phyloP scores from a whole-genome alignment of 1,139 yeast species.

The Yamadazyma sp. region DNA sequence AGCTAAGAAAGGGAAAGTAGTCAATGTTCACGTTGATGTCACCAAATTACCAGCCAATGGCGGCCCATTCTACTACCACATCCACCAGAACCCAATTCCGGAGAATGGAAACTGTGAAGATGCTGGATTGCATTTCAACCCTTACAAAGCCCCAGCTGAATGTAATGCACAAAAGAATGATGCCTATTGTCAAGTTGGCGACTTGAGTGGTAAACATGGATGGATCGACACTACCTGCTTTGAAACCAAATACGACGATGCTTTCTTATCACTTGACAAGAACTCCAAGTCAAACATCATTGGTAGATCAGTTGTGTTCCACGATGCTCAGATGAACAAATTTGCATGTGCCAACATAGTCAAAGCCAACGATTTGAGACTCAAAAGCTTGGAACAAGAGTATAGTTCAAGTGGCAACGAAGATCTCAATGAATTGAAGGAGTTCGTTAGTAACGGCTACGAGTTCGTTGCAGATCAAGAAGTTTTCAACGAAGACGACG shows the following conservation, averaged over 20 bases:
- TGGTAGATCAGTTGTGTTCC: conserved; percentile 54
- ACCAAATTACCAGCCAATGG: conserved; percentile 55
- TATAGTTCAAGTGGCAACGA: conserved; percentile 18
- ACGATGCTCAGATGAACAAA: conserved; percentile 46
- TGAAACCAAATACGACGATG: conserved; percentile 53
- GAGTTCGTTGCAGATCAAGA: conserved; percentile 15
- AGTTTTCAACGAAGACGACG: conserved; percentile 16
- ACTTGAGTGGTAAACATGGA: conserved; percentile 66
- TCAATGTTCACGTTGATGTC: conserved; percentile 60
- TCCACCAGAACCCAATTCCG: conserved; percentile 51
- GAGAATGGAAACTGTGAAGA: conserved; percentile 46
- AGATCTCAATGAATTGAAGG: conserved; percentile 22
- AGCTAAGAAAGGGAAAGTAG: conserved; percentile 44
- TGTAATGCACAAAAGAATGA: conserved; percentile 50
- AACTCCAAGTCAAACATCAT: conserved; percentile 49
- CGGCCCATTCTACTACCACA: conserved; percentile 62
- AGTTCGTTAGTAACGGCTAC: conserved; percentile 19
- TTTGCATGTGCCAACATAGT: conserved; percentile 62
- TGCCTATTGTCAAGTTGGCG: conserved; percentile 59
- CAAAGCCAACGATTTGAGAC: conserved; percentile 26
- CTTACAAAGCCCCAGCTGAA: conserved; percentile 45
- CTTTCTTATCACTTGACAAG: conserved; percentile 52
- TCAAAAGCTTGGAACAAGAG: conserved; percentile 27
- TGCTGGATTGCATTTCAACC: conserved; percentile 55
- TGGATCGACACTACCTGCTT: conserved; percentile 55